Conservation (phyloP, 2,329 filamentous ascomycete species). For the Mycosphaerella arachidis region DNA sequence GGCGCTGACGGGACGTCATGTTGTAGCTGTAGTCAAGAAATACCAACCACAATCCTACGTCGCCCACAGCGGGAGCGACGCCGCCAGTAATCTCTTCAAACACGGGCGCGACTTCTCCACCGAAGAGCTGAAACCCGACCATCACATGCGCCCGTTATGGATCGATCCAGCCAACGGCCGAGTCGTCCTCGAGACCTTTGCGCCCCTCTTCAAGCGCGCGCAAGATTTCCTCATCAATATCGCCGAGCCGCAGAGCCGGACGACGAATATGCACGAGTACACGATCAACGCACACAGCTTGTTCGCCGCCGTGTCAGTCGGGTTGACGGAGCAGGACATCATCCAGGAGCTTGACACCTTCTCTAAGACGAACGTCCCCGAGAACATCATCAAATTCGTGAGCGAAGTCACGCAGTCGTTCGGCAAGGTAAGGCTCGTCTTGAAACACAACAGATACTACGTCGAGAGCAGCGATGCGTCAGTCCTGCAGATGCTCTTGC, state of each 20-base stretch:
- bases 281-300: slow-evolving; percentile 85
- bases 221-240: slow-evolving; percentile 96
- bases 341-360: slow-evolving; percentile 82
- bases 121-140: slow-evolving; percentile 78
- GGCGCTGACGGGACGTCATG: slow-evolving; percentile 15
- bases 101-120: slow-evolving; percentile 74
- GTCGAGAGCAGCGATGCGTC: slow-evolving; percentile 86
- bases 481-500: slow-evolving; percentile 80
- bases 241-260: slow-evolving; percentile 85
- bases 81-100: slow-evolving; percentile 53
- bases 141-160: slow-evolving; percentile 86
- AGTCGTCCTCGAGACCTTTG: slow-evolving; percentile 93
- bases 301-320: slow-evolving; percentile 92
- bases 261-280: slow-evolving; percentile 90
- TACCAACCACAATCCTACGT: slow-evolving; percentile 41
- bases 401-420: slow-evolving; percentile 82
- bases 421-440: slow-evolving; percentile 89
- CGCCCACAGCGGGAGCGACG: slow-evolving; percentile 42
- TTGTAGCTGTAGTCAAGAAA: slow-evolving; percentile 45
- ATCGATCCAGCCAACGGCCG: slow-evolving; percentile 82
- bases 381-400: slow-evolving; percentile 74
- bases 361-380: slow-evolving; percentile 80
- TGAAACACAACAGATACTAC: slow-evolving; percentile 92
- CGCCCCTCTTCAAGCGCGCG: slow-evolving; percentile 75
- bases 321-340: slow-evolving; percentile 83